phyloP scores from a whole-genome alignment of 2,329 filamentous ascomycete genomes.

The Pyrenochaeta sp. region DNA sequence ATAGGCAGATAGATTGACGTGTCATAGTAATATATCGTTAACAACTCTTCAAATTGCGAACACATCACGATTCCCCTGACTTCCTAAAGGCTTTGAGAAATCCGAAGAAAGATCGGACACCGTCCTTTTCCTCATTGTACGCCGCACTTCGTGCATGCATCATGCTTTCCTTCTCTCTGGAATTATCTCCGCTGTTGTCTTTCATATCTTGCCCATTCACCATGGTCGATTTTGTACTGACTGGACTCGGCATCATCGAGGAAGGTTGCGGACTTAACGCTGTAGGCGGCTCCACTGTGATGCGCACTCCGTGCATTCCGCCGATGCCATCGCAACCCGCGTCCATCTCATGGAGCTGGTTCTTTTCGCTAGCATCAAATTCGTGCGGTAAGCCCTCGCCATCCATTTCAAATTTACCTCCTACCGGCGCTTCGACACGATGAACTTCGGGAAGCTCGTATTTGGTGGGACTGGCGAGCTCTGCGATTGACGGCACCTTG shows the following conservation, averaged over 20 bases:
- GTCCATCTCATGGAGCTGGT: slow-evolving; percentile 16
- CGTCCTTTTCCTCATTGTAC: not conserved
- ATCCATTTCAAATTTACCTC: slow-evolving; percentile 17
- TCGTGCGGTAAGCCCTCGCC: slow-evolving; percentile 5
- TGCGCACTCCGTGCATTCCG: slow-evolving; percentile 1
- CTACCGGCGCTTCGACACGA: slow-evolving; percentile 13
- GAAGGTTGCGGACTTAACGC: slow-evolving; percentile 3
- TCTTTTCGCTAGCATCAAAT: slow-evolving; percentile 2
- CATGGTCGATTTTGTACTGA: not conserved
- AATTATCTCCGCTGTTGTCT: not conserved
- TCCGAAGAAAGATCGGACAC: slow-evolving; percentile 3
- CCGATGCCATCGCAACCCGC: slow-evolving; percentile 6
- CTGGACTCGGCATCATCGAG: slow-evolving; percentile 3
- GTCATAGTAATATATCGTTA: no score
- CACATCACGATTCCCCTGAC: slow-evolving; percentile 7
- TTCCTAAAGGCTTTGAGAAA: slow-evolving; percentile 7
- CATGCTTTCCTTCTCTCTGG: not conserved
- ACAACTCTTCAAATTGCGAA: not conserved
- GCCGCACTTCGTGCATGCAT: not conserved
- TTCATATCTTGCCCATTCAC: not conserved
- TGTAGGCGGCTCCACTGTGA: slow-evolving; percentile 9
- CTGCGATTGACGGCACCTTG: not conserved
- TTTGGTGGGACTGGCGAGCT: slow-evolving; percentile 5
- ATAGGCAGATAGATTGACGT: no score
- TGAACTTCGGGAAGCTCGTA: slow-evolving; percentile 15